Evolutionary conservation across 805 yeast genomes (phyloP).

Genomic region (Barnettozyma californica): DNA sequence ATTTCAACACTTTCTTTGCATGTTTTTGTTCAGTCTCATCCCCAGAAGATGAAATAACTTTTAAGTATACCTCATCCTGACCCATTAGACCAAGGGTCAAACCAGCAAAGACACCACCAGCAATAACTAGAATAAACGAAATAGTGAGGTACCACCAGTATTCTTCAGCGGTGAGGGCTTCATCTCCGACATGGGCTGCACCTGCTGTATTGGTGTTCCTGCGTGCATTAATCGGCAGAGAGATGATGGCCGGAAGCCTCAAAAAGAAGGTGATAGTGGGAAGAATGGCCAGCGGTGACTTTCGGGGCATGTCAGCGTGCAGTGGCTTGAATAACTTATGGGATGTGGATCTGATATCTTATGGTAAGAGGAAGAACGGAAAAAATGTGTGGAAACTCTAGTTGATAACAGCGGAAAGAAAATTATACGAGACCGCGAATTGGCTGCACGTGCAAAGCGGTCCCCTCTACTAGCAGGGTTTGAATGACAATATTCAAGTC

Average conservation of each 20-base stretch:
- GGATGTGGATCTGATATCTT: not conserved
- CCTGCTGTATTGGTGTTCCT: not conserved
- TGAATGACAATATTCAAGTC: not conserved
- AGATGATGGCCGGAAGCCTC: conserved; percentile 4
- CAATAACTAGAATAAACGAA: conserved; percentile 56
- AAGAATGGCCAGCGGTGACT: conserved; percentile 4
- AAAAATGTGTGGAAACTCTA: not conserved
- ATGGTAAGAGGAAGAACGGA: not conserved
- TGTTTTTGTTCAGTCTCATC: conserved; percentile 57
- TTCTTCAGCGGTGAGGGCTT: conserved; percentile 16
- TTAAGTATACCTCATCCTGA: conserved; percentile 91
- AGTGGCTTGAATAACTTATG: not conserved
- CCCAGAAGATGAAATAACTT: conserved; percentile 90
- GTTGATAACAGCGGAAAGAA: not conserved
- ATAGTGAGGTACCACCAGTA: conserved; percentile 30
- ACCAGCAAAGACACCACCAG: conserved; percentile 92
- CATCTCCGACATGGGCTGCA: not conserved
- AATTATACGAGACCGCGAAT: not conserved
- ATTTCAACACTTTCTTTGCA: conserved; percentile 64
- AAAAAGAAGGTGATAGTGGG: conserved; percentile 5
- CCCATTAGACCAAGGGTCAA: conserved; percentile 96
- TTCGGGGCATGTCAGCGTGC: conserved; percentile 1
- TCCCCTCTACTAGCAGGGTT: not conserved
- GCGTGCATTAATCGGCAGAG: conserved; percentile 1
- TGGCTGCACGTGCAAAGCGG: not conserved